Evolutionary conservation across 257 asterid genomes (phyloP), one percentile per base, ranked within the genome.

Genomic region (Leptodermis oblonga): DNA sequence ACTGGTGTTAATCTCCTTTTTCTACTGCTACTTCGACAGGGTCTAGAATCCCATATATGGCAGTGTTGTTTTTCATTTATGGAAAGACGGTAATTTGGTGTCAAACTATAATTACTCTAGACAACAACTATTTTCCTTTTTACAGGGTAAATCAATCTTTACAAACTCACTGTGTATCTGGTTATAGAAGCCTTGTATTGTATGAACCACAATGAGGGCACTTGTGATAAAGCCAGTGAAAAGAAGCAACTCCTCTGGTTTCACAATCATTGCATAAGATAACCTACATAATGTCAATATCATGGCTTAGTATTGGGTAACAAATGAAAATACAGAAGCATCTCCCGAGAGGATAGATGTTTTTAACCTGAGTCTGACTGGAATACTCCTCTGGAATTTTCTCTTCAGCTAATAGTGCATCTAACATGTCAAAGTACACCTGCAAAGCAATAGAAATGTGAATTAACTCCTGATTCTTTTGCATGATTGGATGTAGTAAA

Each of bases 221-320:
- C 84, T 92, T 92, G 81, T 81, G 97, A 82, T 92, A 85, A 74
- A 82, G 80, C 91, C 91, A 92, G 72, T 92, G 96, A 54, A 89
- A 92, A 17, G 88, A 62, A 65, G 92, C 86, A 67, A 78, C 64
- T 86, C 94, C 97, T 83, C 79, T 82, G 73, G 77, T 85, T 74
- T 78, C 95, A 75, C 96, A 92, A 73, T 92, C 97, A 34, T 92
- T 92, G 95, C 97, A 92, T 74, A 92, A 68, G 76, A 91, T 88
- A 61, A 48, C 88, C 97, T 88, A 90, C 80, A 82, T 4, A n/a
- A n/a, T 14, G 28, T 62, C 48, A 79, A 49, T 56, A 65, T 56
- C 45, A 56, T 34, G 68, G 30, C 52, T 73, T 53, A 30, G 43
- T 54, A 22, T 48, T 37, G 20, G 26, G 42, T 1, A 46, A n/a